These are phyloP conservation scores for Alternaria gansuensis DNA, from an alignment of 2,329 filamentous ascomycete species.

Conservation along the genomic window DNA sequence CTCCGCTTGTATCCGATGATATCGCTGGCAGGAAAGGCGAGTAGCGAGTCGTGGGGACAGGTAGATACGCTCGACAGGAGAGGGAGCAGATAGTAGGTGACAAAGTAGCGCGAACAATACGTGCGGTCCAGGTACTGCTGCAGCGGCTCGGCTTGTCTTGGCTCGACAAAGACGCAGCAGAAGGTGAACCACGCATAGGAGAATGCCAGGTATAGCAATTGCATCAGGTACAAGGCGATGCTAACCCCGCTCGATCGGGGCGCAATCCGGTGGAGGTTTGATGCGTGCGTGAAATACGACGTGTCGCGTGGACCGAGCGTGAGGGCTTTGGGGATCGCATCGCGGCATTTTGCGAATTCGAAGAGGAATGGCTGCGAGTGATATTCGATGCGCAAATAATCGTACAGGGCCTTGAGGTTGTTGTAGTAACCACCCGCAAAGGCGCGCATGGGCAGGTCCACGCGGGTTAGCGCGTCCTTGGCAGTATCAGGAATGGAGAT, in stretches of 20 bases:
- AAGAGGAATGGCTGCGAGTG: slow-evolving; percentile 64
- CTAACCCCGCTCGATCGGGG: slow-evolving; percentile 52
- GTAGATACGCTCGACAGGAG: slow-evolving; percentile 65
- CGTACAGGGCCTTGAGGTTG: slow-evolving; percentile 66
- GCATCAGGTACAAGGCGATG: slow-evolving; percentile 54
- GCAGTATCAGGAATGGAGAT: slow-evolving; percentile 48
- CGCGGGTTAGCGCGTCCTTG: slow-evolving; percentile 42
- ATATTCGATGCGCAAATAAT: slow-evolving; percentile 62
- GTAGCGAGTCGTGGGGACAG: slow-evolving; percentile 61
- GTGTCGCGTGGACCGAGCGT: slow-evolving; percentile 12
- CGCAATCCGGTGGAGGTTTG: slow-evolving; percentile 62
- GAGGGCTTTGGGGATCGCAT: slow-evolving; percentile 1
- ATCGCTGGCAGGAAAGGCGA: slow-evolving; percentile 64
- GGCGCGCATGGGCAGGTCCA: slow-evolving; percentile 63
- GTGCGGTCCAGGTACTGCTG: slow-evolving; percentile 62
- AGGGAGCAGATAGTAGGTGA: slow-evolving; percentile 62
- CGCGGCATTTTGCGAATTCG: slow-evolving; percentile 55
- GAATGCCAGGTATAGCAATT: slow-evolving; percentile 57
- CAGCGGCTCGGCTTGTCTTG: slow-evolving; percentile 58
- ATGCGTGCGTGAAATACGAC: slow-evolving; percentile 64
- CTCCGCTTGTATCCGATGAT: slow-evolving; percentile 61
- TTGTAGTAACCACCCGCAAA: slow-evolving; percentile 64
- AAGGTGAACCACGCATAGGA: slow-evolving; percentile 65
- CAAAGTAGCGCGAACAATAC: slow-evolving; percentile 59
- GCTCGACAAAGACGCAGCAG: slow-evolving; percentile 61